These are phyloP conservation scores for Nymphaea colorata DNA, from an alignment of 164 flowering plant species.

Conservation along the genomic window DNA sequence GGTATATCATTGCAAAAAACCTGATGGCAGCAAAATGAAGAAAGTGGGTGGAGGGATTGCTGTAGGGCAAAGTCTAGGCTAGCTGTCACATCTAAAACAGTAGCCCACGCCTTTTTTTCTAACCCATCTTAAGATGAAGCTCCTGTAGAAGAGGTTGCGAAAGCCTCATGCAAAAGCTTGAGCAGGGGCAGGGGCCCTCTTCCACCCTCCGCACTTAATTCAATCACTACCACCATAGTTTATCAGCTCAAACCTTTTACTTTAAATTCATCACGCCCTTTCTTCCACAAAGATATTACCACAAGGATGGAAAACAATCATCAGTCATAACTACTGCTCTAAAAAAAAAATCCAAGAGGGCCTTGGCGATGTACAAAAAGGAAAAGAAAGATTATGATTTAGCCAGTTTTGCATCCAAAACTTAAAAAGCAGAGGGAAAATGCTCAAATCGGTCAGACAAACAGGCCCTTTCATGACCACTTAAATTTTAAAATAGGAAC, in stretches of 20 bases:
- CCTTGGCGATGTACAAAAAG: too few species aligned
- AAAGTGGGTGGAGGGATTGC: background rate
- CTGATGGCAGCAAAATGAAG: slow-evolving; percentile 16
- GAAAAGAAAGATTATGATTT: too few species aligned
- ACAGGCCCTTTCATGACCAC: too few species aligned
- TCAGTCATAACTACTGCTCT: too few species aligned
- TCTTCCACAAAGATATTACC: slow-evolving; percentile 1
- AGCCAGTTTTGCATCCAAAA: too few species aligned
- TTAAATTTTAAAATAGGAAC: too few species aligned
- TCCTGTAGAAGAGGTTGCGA: slow-evolving; percentile 52
- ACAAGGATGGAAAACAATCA: background rate
- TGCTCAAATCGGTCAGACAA: too few species aligned
- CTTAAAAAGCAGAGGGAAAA: too few species aligned
- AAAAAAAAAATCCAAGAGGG: too few species aligned
- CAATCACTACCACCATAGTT: slow-evolving; percentile 12
- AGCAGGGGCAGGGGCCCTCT: slow-evolving; percentile 48
- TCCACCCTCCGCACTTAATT: slow-evolving; percentile 19
- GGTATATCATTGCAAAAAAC: slow-evolving; percentile 25
- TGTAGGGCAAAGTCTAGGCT: slow-evolving; percentile 46
- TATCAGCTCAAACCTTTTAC: slow-evolving; percentile 58
- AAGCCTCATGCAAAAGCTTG: slow-evolving; percentile 31
- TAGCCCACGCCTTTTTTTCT: slow-evolving; percentile 42
- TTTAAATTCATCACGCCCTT: slow-evolving; percentile 34
- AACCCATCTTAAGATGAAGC: slow-evolving; percentile 19
- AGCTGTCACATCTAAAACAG: slow-evolving; percentile 37